A percentile compares a stretch with the other conserved stretches of the same genome.
phyloP scores from a whole-genome alignment of 768 basidiomycete genomes.

The Coprinopsis strossmayeri region DNA sequence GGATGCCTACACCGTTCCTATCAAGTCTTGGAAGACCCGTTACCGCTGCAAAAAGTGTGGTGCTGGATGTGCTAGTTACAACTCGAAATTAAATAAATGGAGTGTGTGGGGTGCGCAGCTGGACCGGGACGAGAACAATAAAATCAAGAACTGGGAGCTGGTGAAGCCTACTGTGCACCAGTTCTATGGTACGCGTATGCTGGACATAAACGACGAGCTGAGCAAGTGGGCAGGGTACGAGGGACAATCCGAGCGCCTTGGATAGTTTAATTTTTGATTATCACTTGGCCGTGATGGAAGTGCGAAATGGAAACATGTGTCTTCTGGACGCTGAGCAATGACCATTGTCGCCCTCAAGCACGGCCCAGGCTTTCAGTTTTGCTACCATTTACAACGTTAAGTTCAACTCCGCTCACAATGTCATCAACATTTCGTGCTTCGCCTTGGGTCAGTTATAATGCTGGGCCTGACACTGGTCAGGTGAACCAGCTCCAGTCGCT shows the following conservation, averaged over 20 bases:
- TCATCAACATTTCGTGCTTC: conserved; percentile 52
- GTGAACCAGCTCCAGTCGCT: conserved; percentile 11
- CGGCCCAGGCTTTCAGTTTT: conserved; percentile 4
- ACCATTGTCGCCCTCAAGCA: conserved; percentile 5
- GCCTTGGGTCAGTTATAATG: conserved; percentile 56
- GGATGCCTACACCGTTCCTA: conserved; percentile 40
- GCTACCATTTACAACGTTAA: conserved; percentile 29
- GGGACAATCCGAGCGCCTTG: conserved; percentile 30
- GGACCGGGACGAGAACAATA: conserved; percentile 44
- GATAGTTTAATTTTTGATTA: conserved; percentile 9
- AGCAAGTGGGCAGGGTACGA: conserved; percentile 67
- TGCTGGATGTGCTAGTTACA: conserved; percentile 42
- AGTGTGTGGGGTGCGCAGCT: conserved; percentile 57
- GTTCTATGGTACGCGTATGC: conserved; percentile 57
- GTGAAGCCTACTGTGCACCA: conserved; percentile 60
- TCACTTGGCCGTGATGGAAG: too few species aligned
- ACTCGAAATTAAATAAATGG: conserved; percentile 39
- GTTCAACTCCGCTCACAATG: conserved; percentile 30
- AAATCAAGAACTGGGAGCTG: conserved; percentile 44
- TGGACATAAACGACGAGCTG: conserved; percentile 50
- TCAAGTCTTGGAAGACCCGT: conserved; percentile 55
- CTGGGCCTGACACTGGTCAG: conserved; percentile 18
- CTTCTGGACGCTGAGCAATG: too few species aligned
- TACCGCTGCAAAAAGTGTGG: conserved; percentile 62
- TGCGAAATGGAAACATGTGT: conserved; percentile 6